phyloP scores from a whole-genome alignment of 768 basidiomycete genomes.

The Postia placenta region DNA sequence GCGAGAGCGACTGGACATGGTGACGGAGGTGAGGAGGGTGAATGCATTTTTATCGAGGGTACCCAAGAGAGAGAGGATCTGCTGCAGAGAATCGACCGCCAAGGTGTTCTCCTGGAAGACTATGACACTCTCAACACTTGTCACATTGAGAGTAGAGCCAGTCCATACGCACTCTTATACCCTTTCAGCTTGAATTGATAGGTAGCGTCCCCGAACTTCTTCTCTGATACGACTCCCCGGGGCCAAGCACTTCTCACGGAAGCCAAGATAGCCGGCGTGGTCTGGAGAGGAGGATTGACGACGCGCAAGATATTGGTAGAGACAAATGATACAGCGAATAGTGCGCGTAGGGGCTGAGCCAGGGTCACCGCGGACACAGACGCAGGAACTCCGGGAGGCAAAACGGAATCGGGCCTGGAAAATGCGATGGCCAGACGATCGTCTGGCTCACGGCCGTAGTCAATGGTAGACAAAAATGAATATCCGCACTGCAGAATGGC shows the following conservation, averaged over 20 bases:
- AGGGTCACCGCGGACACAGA: conserved; percentile 26
- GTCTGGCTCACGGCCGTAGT: conserved; percentile 73
- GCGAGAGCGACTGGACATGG: conserved; percentile 65
- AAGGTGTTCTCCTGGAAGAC: conserved; percentile 80
- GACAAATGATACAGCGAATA: conserved; percentile 71
- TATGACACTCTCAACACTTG: conserved; percentile 22
- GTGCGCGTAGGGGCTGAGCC: conserved; percentile 16
- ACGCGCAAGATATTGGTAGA: conserved; percentile 67
- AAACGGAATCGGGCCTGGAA: conserved; percentile 43
- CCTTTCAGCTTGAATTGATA: conserved; percentile 82
- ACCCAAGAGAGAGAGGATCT: conserved; percentile 61
- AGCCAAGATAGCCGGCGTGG: conserved; percentile 76
- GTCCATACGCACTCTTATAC: conserved; percentile 56
- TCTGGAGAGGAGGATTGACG: conserved; percentile 67
- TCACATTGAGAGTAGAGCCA: conserved; percentile 13
- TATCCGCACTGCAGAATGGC: conserved; percentile 60
- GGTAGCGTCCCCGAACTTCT: conserved; percentile 63
- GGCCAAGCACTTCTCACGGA: conserved; percentile 77
- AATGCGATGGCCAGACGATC: conserved; percentile 70
- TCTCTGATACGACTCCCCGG: conserved; percentile 71
- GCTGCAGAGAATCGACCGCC: conserved; percentile 63
- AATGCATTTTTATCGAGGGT: conserved; percentile 67
- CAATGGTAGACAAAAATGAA: conserved; percentile 58
- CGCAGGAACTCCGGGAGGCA: conserved; percentile 33
- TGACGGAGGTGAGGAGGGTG: conserved; percentile 60